Evolutionary conservation across 1,284 basidiomycete genomes (phyloP), one percentile per base, ranked within the genome.

Genomic region (Ceratorhiza oryzae-sativae): DNA sequence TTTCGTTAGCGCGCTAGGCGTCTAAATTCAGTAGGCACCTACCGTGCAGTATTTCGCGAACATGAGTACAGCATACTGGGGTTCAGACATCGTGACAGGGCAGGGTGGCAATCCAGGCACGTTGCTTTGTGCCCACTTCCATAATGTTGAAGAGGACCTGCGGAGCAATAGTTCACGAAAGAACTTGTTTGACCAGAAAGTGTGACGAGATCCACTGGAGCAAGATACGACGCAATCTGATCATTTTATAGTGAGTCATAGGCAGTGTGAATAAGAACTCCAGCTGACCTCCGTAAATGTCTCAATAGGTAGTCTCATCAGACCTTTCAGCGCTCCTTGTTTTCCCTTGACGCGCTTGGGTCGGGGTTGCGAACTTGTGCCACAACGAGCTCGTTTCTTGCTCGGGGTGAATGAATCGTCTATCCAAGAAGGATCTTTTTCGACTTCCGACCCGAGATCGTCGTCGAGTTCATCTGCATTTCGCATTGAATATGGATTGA

Each of bases 21-120:
- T 15, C 8, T 12, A 32, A 18, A 39, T 10, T 9, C 53, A n/a
- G 5, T 36, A 34, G 13, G 15, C 1, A 61, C 60, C 36, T 15
- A 62, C 60, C 18, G 60, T 62, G 45, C 60, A 62, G 45, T 18
- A 27, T n/a, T 62, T 62, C 1, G 60, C 32, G 32, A 62, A 62
- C 46, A 62, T 1, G 3, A 62, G 45, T 1, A 30, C 60, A 2
- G 60, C 60, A n/a, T 62, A 62, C n/a, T 62, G 45, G 8, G 60
- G 45, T 30, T 62, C 60, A 32, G 18, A 62, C 30, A 62, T 32
- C 1, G 13, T 23, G 2, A 18, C 2, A 4, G 60, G 60, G 25
- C 60, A 62, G 10, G 60, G 45, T 23, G 60, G 45, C 20, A 62
- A 30, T 2, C n/a, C 60, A 20, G 45, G 45, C 1, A 62, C 45